Base-by-base conservation (phyloP, 1,284 basidiomycete genomes). In the Leccinum huronense region DNA sequence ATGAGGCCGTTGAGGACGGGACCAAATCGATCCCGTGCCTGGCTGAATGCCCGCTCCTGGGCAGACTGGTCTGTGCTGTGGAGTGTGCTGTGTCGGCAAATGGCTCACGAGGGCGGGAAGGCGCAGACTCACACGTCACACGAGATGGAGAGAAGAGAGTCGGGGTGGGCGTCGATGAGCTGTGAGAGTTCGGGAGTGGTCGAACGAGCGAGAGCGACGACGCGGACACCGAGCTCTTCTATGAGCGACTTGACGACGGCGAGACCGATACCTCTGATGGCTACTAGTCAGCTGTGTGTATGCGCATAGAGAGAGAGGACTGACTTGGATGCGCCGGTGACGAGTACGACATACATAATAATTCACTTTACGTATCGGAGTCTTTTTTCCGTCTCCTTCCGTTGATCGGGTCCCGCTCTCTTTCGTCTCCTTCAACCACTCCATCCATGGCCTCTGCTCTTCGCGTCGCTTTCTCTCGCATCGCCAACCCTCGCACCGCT, bases 311-410 rank as follows among this genome's bases (percentile, higher is more conserved):
- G 30, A 62, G 58, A 61, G 61, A 10, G 23, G 60, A 9, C 55
- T 27, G 62, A 90, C 90, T 83, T 91, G 65, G 91, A 93, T 38
- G 89, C 90, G 65, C 91, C 90, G 62, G 91, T 91, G 70, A 93
- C 80, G 60, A 93, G 71, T 40, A 93, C 80, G 61, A 89, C 83
- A 27, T 27, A 27, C 23, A 27, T 27, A 27, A 27, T 27, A 27
- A 27, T 27, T 27, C 23, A 27, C 23, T 27, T 27, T 19, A 33
- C 27, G 11, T n/a, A 55, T 61, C 63, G 58, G 61, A 59, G 58
- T 57, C n/a, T 56, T 27, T 27, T 57, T 66, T 64, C 74, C 75
- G 75, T 58, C 62, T 73, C 66, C 31, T 63, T 67, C 75, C 75
- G 75, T 64, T 64, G 67, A 65, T 69, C 69, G 16, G 16, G 5